phyloP scores from a whole-genome alignment of 257 asterid species.

The Jacaranda mimosifolia region DNA sequence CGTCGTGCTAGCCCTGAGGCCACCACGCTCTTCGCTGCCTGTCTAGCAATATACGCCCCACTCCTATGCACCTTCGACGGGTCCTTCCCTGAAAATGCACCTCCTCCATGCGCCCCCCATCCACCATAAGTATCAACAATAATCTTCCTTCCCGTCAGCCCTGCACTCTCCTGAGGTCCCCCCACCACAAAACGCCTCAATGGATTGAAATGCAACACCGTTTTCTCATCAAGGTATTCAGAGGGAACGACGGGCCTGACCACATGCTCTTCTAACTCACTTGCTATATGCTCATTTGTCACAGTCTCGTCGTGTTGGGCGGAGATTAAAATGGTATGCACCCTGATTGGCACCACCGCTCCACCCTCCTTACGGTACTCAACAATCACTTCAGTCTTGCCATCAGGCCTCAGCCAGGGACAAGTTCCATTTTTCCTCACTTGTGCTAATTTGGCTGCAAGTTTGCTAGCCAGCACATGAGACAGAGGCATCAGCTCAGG shows the following conservation, averaged over 20 bases:
- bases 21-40: conserved; percentile 45
- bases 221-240: conserved; percentile 28
- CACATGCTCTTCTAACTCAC: conserved; percentile 25
- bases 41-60: conserved; percentile 39
- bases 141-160: conserved; percentile 39
- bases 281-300: conserved; percentile 13
- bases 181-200: not conserved
- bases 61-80: conserved; percentile 41
- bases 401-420: conserved; percentile 43
- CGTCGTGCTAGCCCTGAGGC: conserved; percentile 39
- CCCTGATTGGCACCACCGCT: conserved; percentile 37
- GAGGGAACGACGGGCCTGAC: conserved; percentile 14
- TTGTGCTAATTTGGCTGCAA: conserved; percentile 16
- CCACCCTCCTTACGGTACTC: conserved; percentile 38
- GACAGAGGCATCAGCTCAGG: conserved; percentile 41
- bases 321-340: conserved; percentile 31
- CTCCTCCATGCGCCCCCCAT: conserved; percentile 42
- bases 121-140: conserved; percentile 39
- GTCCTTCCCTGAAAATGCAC: conserved; percentile 39
- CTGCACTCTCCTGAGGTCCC: conserved; percentile 33
- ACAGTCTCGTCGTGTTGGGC: conserved; percentile 36
- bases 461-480: conserved; percentile 36
- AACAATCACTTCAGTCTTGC: conserved; percentile 38
- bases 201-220: not conserved
- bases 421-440: conserved; percentile 36